phyloP scores from a whole-genome alignment of 306 rosid species.

The Fagus sylvatica region DNA sequence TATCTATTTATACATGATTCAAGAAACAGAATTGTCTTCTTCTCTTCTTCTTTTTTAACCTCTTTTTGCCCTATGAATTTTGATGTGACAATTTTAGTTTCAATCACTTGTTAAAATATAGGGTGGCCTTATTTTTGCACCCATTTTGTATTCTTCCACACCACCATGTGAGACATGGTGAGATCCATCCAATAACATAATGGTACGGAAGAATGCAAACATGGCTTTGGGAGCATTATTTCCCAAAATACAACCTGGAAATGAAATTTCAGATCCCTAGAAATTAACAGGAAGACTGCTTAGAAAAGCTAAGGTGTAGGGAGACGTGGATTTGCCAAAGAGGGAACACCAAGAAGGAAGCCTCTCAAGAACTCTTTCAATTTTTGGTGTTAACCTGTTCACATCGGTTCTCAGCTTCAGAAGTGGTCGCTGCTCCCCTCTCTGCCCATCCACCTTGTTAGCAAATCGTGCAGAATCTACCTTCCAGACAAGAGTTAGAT shows the following conservation, averaged over 20 bases:
- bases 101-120: not conserved
- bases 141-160: too few relatives aligned
- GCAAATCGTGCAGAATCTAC: constrained; percentile 31
- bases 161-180: too few relatives aligned
- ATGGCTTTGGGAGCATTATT: too few relatives aligned
- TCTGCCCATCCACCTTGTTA: constrained; percentile 9
- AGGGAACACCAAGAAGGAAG: constrained; percentile 87
- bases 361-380: constrained; percentile 57
- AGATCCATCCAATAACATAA: too few relatives aligned
- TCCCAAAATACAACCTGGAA: not conserved
- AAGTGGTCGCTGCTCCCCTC: constrained; percentile 39
- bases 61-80: not conserved
- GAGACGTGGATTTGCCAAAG: constrained; percentile 94
- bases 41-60: not conserved
- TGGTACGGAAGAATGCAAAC: too few relatives aligned
- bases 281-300: constrained; percentile 60
- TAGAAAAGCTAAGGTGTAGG: constrained; percentile 68
- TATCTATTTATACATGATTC: not conserved
- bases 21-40: not conserved
- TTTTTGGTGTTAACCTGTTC: constrained; percentile 54
- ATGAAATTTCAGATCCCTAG: constrained; percentile 33
- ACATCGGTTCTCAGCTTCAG: constrained; percentile 85
- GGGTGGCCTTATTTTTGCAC: too few relatives aligned
- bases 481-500: constrained; percentile 60
- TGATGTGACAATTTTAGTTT: not conserved